Conservation (phyloP, 192 early-diverging fungal genomes). For the Umbelopsis vinacea region DNA sequence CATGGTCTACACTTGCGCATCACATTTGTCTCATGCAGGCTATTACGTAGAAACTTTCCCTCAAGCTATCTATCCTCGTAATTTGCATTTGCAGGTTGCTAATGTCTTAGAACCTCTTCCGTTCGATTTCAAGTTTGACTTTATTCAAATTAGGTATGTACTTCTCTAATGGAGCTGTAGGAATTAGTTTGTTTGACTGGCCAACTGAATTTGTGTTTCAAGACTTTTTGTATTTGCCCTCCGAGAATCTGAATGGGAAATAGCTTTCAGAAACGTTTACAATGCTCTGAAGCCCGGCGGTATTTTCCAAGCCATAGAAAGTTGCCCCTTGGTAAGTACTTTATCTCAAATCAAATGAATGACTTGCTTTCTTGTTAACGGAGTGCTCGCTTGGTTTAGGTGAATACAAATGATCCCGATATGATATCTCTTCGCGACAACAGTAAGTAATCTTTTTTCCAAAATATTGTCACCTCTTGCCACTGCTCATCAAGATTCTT, state of each 20-base stretch:
- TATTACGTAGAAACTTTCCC: not conserved
- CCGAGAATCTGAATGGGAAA: not conserved
- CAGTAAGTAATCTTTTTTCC: not conserved
- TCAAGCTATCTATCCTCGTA: conserved; percentile 1
- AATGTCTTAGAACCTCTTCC: not conserved
- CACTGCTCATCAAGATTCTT: not conserved
- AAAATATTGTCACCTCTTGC: not conserved
- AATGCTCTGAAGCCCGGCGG: not conserved
- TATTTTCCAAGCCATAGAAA: not conserved
- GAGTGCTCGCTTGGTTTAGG: not conserved
- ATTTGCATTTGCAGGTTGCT: not conserved
- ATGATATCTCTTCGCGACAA: not conserved
- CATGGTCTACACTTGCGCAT: not conserved
- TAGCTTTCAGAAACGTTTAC: not conserved
- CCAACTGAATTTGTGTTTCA: not conserved
- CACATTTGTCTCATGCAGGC: not conserved
- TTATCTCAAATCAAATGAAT: not conserved
- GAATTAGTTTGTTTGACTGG: too few species aligned
- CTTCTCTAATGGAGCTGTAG: not conserved
- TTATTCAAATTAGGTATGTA: not conserved
- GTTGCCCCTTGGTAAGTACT: not conserved
- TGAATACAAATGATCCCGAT: not conserved
- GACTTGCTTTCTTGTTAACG: too few species aligned
- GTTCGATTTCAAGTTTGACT: not conserved
- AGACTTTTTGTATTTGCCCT: not conserved